Base-by-base conservation (phyloP, 192 early-diverging fungal species). In the Backusella mclennaniae region DNA sequence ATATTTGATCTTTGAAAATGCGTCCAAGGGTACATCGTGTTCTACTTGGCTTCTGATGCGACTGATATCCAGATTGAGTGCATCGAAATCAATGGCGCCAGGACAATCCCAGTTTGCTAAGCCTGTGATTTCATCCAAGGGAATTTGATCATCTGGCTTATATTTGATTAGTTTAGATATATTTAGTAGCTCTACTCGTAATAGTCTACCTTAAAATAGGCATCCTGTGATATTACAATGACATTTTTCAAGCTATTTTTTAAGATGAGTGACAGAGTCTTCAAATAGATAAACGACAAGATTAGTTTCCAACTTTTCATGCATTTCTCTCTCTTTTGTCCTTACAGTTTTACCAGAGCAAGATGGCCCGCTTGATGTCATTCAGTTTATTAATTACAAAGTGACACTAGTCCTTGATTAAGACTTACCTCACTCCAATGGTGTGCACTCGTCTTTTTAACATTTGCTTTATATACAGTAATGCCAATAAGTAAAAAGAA, bases 71-170 rank as follows among this genome's bases (percentile, higher is more conserved):
- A 38, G n/a, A 38, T 76, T 75, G 56, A 90, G 69, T 11, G 66
- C 17, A 1, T 39, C 6, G 39, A 89, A 87, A 52, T 94, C 90
- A 31, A 93, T 83, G 1, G 92, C 85, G 12, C 84, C 88, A 1
- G 92, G 93, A 46, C 91, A 92, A 79, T 95, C 94, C 94, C 94
- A 95, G 77, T 95, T 92, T 67, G 85, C 81, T 7, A 89, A 73
- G 1, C 85, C 83, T 1, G 87, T 86, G 17, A 76, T 83, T 14
- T 78, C 71, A 76, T 93, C 83, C 1, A 89, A 66, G 6, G 93
- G 93, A n/a, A 95, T 88, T 33, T 91, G 81, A 73, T 23, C 73
- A 29, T 92, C 90, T 4, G 88, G 86, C 84, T 85, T 63, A 35
- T 19, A 19, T 15, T 14, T 66, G 38, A 17, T 46, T 5, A 67